Evolutionary conservation across 2,329 filamentous ascomycete species (phyloP).

Genomic region (Ramichloridium luteum): DNA sequence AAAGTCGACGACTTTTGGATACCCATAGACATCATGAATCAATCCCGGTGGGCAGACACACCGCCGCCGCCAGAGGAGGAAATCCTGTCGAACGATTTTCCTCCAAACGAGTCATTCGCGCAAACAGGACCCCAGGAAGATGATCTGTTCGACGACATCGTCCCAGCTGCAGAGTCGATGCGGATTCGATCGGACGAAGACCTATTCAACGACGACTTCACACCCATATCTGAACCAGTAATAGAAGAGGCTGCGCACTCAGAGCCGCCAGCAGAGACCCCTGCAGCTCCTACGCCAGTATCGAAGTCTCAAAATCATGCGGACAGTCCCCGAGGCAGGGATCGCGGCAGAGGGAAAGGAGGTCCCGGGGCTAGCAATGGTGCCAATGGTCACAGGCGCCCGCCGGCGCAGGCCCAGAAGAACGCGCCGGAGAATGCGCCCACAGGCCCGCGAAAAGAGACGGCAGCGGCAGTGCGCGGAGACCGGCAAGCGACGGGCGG

Average conservation of each 20-base stretch:
- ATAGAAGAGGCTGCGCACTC: slow-evolving; percentile 17
- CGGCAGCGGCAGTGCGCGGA: slow-evolving; percentile 21
- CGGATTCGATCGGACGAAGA: slow-evolving; percentile 40
- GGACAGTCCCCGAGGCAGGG: slow-evolving; percentile 12
- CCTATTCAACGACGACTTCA: slow-evolving; percentile 40
- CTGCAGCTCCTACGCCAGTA: slow-evolving; percentile 3
- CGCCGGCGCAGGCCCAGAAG: neutral
- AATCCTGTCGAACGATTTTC: slow-evolving; percentile 7
- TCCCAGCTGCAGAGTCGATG: slow-evolving; percentile 33
- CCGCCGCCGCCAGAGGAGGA: slow-evolving; percentile 5
- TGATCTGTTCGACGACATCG: slow-evolving; percentile 24
- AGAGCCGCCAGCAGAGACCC: slow-evolving; percentile 9
- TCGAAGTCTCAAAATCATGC: neutral
- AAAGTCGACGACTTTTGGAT: too few species aligned
- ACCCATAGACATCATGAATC: too few species aligned
- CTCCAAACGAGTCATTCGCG: slow-evolving; percentile 20
- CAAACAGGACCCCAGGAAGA: slow-evolving; percentile 24
- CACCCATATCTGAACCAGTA: slow-evolving; percentile 32
- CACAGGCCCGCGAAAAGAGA: slow-evolving; percentile 12
- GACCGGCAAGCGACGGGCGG: slow-evolving; percentile 27
- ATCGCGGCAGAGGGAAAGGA: slow-evolving; percentile 15
- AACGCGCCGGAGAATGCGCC: neutral
- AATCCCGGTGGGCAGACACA: slow-evolving; percentile 11
- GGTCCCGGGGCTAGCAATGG: neutral
- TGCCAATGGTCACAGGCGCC: neutral